Evolutionary conservation across 257 asterid genomes (phyloP).

Genomic region (Nicotiana otophora): DNA sequence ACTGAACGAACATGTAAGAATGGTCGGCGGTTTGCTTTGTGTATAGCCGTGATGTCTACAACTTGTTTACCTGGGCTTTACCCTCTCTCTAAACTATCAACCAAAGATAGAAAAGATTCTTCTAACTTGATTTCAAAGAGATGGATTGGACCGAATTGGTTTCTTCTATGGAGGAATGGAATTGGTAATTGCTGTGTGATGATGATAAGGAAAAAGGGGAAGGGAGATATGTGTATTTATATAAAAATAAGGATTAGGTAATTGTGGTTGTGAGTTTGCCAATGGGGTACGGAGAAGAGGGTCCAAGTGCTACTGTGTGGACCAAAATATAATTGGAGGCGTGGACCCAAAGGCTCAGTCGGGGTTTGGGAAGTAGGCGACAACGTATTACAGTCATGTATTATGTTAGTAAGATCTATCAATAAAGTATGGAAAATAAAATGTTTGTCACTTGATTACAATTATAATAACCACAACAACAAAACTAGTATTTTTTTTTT

Average conservation of each 20-base stretch:
- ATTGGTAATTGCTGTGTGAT: not conserved
- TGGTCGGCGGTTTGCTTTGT: slow-evolving; percentile 46
- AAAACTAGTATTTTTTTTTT: too few species aligned
- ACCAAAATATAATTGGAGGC: not conserved
- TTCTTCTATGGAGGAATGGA: not conserved
- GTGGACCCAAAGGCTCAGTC: not conserved
- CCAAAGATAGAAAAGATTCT: not conserved
- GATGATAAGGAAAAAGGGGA: not conserved
- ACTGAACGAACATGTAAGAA: slow-evolving; percentile 52
- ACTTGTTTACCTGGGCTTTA: slow-evolving; percentile 37
- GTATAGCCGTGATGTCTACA: slow-evolving; percentile 89
- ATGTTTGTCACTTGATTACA: too few species aligned
- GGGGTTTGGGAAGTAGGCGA: too few species aligned
- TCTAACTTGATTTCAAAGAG: not conserved
- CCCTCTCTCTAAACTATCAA: slow-evolving; percentile 4
- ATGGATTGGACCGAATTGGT: too few species aligned
- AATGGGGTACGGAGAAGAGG: not conserved
- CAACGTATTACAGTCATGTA: too few species aligned
- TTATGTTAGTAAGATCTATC: too few species aligned
- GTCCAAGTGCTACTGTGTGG: not conserved
- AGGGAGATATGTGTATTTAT: not conserved
- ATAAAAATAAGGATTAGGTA: not conserved
- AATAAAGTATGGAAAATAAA: too few species aligned
- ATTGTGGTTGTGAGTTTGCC: slow-evolving; percentile 7
- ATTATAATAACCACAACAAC: too few species aligned